These are phyloP conservation scores for Verticillium isaacii DNA, from an alignment of 2,329 filamentous ascomycete species.

Conservation along the genomic window DNA sequence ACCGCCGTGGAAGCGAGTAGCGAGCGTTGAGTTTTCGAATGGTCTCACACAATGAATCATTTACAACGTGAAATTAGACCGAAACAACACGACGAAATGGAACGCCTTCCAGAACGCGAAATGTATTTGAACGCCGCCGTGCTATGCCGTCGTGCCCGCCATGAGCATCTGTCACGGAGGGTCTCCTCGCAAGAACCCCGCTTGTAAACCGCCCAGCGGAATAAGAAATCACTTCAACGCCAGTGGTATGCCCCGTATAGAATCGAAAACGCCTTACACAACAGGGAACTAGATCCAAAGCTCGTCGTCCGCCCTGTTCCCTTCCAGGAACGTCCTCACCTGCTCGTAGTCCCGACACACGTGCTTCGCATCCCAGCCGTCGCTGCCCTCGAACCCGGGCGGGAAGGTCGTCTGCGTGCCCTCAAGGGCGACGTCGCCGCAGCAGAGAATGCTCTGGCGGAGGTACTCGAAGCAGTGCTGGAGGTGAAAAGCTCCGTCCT, in stretches of 20 bases:
- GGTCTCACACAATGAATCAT: not conserved
- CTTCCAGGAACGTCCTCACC: constrained; percentile 27
- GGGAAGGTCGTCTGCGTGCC: constrained; percentile 35
- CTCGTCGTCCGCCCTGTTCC: constrained; percentile 25
- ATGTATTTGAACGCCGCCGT: too few species aligned
- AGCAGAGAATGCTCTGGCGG: constrained; percentile 27
- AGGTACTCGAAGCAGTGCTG: constrained; percentile 35
- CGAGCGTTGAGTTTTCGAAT: not conserved
- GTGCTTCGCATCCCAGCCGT: constrained; percentile 38
- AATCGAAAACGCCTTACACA: not conserved
- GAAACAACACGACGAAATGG: too few species aligned
- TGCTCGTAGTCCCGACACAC: constrained; percentile 33
- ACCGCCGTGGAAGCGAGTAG: not conserved
- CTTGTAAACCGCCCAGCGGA: too few species aligned
- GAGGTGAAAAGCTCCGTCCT: constrained; percentile 29
- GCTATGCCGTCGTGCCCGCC: too few species aligned
- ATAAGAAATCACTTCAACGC: too few species aligned
- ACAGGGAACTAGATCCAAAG: constrained; percentile 24
- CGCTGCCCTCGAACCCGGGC: constrained; percentile 27
- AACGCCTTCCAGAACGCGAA: too few species aligned
- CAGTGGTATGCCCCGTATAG: too few species aligned
- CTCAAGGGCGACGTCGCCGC: constrained; percentile 25
- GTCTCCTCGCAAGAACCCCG: too few species aligned
- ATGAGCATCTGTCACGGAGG: too few species aligned
- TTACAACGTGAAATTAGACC: not conserved